phyloP scores from a whole-genome alignment of 2,329 filamentous ascomycete species.

The Penicillium sclerotiorum region DNA sequence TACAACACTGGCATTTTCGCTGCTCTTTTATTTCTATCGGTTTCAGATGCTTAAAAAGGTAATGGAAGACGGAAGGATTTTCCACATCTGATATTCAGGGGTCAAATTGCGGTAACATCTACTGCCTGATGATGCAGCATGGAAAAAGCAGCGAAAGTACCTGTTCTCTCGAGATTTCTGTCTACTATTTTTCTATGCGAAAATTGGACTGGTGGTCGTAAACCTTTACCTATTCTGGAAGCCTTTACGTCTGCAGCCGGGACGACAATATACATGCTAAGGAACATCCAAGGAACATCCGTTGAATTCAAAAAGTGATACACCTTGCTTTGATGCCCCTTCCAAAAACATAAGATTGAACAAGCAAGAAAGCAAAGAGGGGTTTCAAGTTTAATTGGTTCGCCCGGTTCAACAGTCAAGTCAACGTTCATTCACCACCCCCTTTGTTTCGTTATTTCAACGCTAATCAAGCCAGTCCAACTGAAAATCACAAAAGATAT shows the following conservation, averaged over 20 bases:
- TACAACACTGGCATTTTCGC: neutral
- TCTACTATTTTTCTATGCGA: neutral
- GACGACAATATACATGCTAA: neutral
- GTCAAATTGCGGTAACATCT: neutral
- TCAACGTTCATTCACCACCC: neutral
- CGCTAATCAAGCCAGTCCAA: neutral
- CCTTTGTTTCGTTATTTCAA: neutral
- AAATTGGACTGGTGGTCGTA: neutral
- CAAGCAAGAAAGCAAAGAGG: neutral
- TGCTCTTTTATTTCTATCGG: neutral
- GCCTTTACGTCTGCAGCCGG: neutral
- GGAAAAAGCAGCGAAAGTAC: neutral
- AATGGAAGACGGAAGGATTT: neutral
- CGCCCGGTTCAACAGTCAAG: neutral
- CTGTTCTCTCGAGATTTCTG: neutral
- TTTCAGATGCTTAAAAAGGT: neutral
- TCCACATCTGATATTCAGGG: neutral
- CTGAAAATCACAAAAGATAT: neutral
- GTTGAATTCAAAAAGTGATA: neutral
- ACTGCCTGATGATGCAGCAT: neutral
- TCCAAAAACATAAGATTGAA: neutral
- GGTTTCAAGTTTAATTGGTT: neutral
- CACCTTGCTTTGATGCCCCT: neutral
- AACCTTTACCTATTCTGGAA: neutral
- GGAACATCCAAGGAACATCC: too few relatives aligned